Conservation (phyloP, 129 eudicot genomes). For the Artemisia annua region DNA sequence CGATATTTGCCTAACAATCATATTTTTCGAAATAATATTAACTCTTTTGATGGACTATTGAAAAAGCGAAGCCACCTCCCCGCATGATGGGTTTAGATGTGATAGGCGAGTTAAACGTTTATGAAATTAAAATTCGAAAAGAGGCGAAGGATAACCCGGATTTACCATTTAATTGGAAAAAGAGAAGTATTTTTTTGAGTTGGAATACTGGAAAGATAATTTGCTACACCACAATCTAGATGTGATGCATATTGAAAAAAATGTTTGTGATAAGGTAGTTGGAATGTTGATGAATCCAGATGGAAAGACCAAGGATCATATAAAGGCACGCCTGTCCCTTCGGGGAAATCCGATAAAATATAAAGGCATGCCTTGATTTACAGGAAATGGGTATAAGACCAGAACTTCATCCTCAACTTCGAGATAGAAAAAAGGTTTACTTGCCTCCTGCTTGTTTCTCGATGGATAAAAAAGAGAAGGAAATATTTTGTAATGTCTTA, state of each 20-base stretch:
- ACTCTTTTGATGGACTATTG: constrained; percentile 6
- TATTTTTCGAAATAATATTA: not conserved
- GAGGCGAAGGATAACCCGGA: constrained; percentile 8
- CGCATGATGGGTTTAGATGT: not conserved
- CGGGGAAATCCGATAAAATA: no score
- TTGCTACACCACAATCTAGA: constrained; percentile 18
- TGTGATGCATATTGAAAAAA: constrained; percentile 20
- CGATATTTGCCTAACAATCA: not conserved
- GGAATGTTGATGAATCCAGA: constrained; percentile 19
- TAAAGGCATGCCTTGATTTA: no score
- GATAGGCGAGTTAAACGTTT: not conserved
- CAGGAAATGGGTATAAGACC: constrained; percentile 5
- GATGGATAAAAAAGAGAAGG: constrained; percentile 15
- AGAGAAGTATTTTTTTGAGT: constrained; percentile 21
- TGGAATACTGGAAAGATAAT: constrained; percentile 16
- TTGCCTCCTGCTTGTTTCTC: constrained; percentile 12
- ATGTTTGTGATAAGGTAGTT: constrained; percentile 11
- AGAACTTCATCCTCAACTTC: not conserved
- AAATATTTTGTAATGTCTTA: constrained; percentile 1
- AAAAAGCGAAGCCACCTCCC: not conserved
- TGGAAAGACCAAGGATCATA: constrained; percentile 19
- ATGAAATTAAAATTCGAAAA: constrained; percentile 13
- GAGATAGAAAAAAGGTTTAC: not conserved
- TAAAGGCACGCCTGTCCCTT: constrained; percentile 8
- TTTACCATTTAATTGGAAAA: constrained; percentile 19